Evolutionary conservation across 768 basidiomycete species (phyloP).

Genomic region (Russula brevipes): DNA sequence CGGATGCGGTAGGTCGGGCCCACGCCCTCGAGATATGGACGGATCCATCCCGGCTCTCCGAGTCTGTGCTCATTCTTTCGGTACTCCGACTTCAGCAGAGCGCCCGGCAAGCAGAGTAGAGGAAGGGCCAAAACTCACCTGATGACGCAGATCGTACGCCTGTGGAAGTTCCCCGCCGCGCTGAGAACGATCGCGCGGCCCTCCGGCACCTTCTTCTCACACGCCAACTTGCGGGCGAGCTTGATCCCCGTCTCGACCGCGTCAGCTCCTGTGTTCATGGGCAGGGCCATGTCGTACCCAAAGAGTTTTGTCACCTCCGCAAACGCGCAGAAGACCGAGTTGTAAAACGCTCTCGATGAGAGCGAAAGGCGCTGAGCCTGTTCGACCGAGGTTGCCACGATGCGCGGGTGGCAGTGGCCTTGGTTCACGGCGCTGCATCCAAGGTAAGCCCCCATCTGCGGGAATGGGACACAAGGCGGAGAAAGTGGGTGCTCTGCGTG

Average conservation of each 20-base stretch:
- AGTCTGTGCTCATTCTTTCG: slow-evolving; percentile 87
- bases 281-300: slow-evolving; percentile 91
- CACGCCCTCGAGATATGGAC: slow-evolving; percentile 82
- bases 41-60: slow-evolving; percentile 79
- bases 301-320: slow-evolving; percentile 80
- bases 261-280: slow-evolving; percentile 99
- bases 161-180: slow-evolving; percentile 92
- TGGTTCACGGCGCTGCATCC: slow-evolving; percentile 78
- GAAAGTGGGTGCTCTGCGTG: not conserved
- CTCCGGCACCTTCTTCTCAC: slow-evolving; percentile 74
- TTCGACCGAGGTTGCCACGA: slow-evolving; percentile 71
- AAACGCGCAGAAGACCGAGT: slow-evolving; percentile 85
- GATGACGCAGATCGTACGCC: slow-evolving; percentile 84
- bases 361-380: slow-evolving; percentile 90
- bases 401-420: slow-evolving; percentile 90
- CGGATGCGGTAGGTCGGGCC: slow-evolving; percentile 80
- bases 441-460: not conserved
- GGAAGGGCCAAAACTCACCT: slow-evolving; percentile 40
- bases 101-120: not conserved
- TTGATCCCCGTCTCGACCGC: slow-evolving; percentile 98
- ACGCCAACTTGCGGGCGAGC: slow-evolving; percentile 95
- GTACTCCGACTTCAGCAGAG: not conserved
- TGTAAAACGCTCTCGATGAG: slow-evolving; percentile 95
- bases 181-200: slow-evolving; percentile 84
- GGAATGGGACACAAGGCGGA: not conserved